Evolutionary conservation across 768 basidiomycete genomes (phyloP), one percentile per base, ranked within the genome.

Genomic region (Termitomyces sp.): DNA sequence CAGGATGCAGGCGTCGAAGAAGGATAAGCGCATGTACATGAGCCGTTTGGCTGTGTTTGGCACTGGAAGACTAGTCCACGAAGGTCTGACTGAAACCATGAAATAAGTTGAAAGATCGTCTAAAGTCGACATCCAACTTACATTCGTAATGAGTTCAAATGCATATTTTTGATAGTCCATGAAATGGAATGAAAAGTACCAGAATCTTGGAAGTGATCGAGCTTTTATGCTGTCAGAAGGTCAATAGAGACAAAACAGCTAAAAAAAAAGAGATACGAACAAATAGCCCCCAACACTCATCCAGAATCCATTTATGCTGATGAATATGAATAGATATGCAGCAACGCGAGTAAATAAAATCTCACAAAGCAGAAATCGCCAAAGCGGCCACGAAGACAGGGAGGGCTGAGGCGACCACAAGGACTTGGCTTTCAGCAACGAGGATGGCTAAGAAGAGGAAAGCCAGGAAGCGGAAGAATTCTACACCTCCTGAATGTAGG

Each of bases 361-460:
- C 70, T 57, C 54, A 73, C 72, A 84, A 85, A 7, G 78, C 75
- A 13, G 76, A 72, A 8, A 86, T 74, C 0, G 84, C 84, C 6
- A 87, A 71, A 5, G 84, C 79, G 0, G 84, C 84, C 18, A 86
- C 82, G 57, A 86, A 86, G 30, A 84, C 77, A 0, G 85, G 85
- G 2, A 86, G 57, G 11, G 79, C 56, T 0, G 82, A 73, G 0
- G 84, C 80, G 33, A 86, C 67, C 15, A 86, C 66, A 16, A 80
- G 65, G 4, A 79, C 76, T 63, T 82, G 82, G 55, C 76, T 76
- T 65, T 84, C 83, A 0, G 83, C 84, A 1, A 76, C 76, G 36
- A 80, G 71, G 31, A 86, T 74, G 0, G 79, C 80, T 22, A 87
- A 70, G 69, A 78, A 85, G 6, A 87, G 69, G 66, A 81, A 80